These are phyloP conservation scores for Sarocladium brachiariae DNA, from an alignment of 2,329 filamentous ascomycete species.

Conservation along the genomic window DNA sequence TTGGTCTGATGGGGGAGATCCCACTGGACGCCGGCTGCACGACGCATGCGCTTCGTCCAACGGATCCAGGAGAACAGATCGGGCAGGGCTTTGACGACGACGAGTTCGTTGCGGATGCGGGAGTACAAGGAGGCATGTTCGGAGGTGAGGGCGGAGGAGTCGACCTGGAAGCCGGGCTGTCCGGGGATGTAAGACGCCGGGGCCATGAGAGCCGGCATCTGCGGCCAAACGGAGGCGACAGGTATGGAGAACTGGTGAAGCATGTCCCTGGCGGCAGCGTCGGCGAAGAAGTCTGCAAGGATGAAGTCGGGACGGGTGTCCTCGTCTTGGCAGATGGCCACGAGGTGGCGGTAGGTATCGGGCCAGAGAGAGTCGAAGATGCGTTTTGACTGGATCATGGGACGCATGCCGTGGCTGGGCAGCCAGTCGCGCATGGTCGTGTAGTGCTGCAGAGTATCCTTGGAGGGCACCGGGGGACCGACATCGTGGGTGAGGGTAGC, in stretches of 20 bases:
- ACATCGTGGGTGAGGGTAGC: constrained; percentile 24
- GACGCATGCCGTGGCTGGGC: constrained; percentile 22
- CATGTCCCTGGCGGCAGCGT: constrained; percentile 33
- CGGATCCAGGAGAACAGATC: constrained; percentile 21
- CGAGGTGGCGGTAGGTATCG: constrained; percentile 18
- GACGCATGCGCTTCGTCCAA: constrained; percentile 27
- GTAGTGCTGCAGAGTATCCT: constrained; percentile 26
- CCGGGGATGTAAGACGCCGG: constrained; percentile 33
- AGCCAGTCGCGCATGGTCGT: constrained; percentile 27
- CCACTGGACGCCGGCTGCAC: constrained; percentile 25
- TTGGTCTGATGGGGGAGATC: constrained; percentile 23
- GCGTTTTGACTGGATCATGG: constrained; percentile 28
- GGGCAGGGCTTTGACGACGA: constrained; percentile 23
- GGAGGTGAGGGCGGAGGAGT: constrained; percentile 25
- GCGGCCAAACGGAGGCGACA: constrained; percentile 31
- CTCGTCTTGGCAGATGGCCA: constrained; percentile 13
- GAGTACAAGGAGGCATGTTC: constrained; percentile 31
- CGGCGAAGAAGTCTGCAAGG: constrained; percentile 36
- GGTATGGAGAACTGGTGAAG: constrained; percentile 28
- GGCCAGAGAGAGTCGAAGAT: constrained; percentile 32
- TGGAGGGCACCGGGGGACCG: constrained; percentile 22
- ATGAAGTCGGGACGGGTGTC: constrained; percentile 30
- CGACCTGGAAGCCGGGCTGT: constrained; percentile 33
- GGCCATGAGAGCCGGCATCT: constrained; percentile 33
- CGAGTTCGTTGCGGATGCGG: constrained; percentile 29